Conservation (phyloP, 2,329 filamentous ascomycete species). For the Microdochium bolleyi region DNA sequence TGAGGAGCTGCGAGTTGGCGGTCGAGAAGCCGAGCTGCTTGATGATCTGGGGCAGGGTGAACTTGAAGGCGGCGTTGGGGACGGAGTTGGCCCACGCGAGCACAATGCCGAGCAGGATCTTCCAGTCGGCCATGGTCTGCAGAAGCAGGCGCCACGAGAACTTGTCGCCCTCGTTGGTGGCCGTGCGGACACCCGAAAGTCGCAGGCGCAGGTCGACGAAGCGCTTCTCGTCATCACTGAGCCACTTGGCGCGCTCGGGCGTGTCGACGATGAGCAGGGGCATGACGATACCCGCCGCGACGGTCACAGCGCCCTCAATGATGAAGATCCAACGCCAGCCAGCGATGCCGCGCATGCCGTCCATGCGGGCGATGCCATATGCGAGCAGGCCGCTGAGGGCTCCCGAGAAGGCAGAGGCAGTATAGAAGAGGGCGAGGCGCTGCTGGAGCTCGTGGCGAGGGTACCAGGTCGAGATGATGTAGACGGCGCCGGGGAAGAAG, state of each 20-base stretch:
- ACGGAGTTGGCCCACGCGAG: constrained; percentile 20
- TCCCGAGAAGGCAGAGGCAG: constrained; percentile 12
- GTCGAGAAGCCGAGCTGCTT: constrained; percentile 29
- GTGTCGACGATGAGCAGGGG: constrained; percentile 34
- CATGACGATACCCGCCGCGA: constrained; percentile 11
- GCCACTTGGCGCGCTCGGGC: constrained; percentile 28
- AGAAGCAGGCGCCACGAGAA: constrained; percentile 12
- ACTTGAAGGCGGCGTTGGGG: constrained; percentile 21
- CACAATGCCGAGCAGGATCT: constrained; percentile 23
- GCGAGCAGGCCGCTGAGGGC: constrained; percentile 16
- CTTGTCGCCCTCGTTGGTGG: constrained; percentile 2
- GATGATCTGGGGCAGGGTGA: constrained; percentile 26
- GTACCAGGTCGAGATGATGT: constrained; percentile 25
- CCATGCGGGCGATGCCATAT: constrained; percentile 23
- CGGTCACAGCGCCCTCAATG: constrained; percentile 22
- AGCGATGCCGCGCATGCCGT: constrained; percentile 22
- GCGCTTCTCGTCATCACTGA: constrained; percentile 24
- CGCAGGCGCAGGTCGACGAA: constrained; percentile 12
- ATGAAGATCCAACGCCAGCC: constrained; percentile 26
- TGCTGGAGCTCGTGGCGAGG: constrained; percentile 20
- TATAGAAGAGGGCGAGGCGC: constrained; percentile 11
- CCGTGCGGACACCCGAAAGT: constrained; percentile 2
- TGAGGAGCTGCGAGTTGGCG: constrained; percentile 13
- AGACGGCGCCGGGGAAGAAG: constrained; percentile 22
- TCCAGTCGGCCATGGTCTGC: constrained; percentile 30